Conservation (phyloP, 306 rosid genomes). For the Vicia sativa region DNA sequence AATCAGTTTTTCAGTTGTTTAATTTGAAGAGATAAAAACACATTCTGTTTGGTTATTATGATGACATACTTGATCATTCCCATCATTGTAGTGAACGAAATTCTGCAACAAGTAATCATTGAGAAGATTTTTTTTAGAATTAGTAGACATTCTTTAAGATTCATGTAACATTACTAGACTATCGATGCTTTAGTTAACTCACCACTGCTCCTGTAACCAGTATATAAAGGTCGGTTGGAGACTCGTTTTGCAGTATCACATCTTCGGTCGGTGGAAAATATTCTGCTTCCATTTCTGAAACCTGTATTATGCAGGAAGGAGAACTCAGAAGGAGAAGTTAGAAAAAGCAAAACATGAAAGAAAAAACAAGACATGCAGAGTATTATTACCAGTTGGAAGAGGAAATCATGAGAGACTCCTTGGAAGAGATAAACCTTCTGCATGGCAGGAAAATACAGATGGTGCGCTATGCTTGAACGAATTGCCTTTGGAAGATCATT, state of each 20-base stretch:
- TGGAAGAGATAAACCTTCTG: constrained; percentile 63
- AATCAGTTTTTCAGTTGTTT: constrained; percentile 7
- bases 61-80: constrained; percentile 63
- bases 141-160: constrained; percentile 28
- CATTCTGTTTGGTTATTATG: background rate
- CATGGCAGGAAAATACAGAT: constrained; percentile 62
- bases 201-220: constrained; percentile 85
- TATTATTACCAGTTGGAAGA: constrained; percentile 71
- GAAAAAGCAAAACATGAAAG: background rate
- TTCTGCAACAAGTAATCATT: constrained; percentile 51
- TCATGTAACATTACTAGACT: background rate
- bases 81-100: constrained; percentile 50
- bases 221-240: constrained; percentile 72
- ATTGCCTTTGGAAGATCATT: constrained; percentile 79
- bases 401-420: constrained; percentile 74
- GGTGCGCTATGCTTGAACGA: constrained; percentile 75
- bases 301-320: constrained; percentile 43
- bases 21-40: background rate
- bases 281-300: constrained; percentile 76
- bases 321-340: background rate
- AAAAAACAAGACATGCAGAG: constrained; percentile 19
- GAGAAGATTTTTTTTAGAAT: constrained; percentile 5
- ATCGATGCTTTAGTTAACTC: constrained; percentile 38
- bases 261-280: constrained; percentile 89
- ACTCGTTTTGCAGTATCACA: constrained; percentile 76